A percentile compares a stretch with the other conserved stretches of the same genome.
Evolutionary conservation across 345 rosid genomes (phyloP).

Genomic region (Melaleuca alternifolia): DNA sequence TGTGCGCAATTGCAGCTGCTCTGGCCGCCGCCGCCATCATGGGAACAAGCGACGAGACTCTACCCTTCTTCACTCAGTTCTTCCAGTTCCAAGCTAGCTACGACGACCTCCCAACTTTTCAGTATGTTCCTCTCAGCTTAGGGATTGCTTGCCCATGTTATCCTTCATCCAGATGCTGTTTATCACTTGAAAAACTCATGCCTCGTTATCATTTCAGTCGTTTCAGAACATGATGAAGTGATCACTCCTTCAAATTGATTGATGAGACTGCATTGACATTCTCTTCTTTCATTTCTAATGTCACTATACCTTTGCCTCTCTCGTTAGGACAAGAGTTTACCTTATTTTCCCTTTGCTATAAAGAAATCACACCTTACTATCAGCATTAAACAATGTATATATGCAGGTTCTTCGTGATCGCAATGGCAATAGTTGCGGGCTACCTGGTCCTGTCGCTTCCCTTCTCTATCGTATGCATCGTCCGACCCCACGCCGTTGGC

Average conservation of each 20-base stretch:
- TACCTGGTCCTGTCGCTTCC: slow-evolving; percentile 83
- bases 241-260: not conserved
- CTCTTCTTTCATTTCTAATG: not conserved
- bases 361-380: not conserved
- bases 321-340: not conserved
- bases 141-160: not conserved
- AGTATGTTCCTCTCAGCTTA: slow-evolving; percentile 23
- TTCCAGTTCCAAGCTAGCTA: slow-evolving; percentile 79
- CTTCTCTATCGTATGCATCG: slow-evolving; percentile 56
- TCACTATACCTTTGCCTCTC: not conserved
- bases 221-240: not conserved
- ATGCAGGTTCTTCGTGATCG: slow-evolving; percentile 71
- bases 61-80: slow-evolving; percentile 91
- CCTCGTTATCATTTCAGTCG: not conserved
- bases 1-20: slow-evolving; percentile 39
- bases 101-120: slow-evolving; percentile 67
- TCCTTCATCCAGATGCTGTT: not conserved
- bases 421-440: slow-evolving; percentile 44
- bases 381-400: not conserved
- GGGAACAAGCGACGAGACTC: slow-evolving; percentile 61
- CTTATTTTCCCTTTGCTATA: not conserved
- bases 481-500: slow-evolving; percentile 60
- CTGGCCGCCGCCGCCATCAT: slow-evolving; percentile 54
- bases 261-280: no score
- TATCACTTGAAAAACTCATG: not conserved